phyloP scores from a whole-genome alignment of 148 eudicot genomes.

The Rhododendron molle region DNA sequence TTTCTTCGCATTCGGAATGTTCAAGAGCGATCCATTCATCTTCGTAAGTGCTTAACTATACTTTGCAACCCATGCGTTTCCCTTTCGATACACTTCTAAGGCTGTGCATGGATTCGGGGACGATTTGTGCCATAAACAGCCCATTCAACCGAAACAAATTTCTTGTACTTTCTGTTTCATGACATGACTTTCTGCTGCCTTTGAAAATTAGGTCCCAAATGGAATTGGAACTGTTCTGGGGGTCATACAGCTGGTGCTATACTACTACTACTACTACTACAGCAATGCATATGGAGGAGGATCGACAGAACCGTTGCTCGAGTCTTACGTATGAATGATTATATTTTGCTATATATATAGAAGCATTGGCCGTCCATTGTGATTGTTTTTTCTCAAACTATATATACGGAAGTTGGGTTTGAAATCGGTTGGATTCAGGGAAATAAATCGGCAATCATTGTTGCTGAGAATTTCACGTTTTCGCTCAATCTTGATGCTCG shows the following conservation, averaged over 20 bases:
- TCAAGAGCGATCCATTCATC: constrained; percentile 34
- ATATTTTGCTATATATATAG: not conserved
- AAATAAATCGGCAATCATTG: not conserved
- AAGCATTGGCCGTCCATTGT: constrained; percentile 1
- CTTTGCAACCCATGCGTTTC: not conserved
- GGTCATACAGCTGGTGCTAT: constrained; percentile 33
- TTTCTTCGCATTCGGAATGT: constrained; percentile 31
- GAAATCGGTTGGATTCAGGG: not conserved
- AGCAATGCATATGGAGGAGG: constrained; percentile 15
- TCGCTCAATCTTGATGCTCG: not conserved
- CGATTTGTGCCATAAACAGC: not conserved
- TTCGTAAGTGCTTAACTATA: constrained; percentile 24
- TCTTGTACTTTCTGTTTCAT: not conserved
- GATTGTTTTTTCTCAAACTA: not conserved
- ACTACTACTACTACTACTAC: constrained; percentile 12
- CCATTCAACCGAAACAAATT: not conserved
- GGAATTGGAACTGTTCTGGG: constrained; percentile 45
- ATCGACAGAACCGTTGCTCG: constrained; percentile 34
- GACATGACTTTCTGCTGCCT: not conserved
- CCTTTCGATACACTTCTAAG: not conserved
- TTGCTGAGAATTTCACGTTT: not conserved
- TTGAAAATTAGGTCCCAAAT: constrained; percentile 36
- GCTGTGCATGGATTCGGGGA: not conserved
- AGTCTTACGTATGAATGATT: constrained; percentile 10
- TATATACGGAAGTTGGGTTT: not conserved